These are phyloP conservation scores for Trifolium repens DNA, from an alignment of 306 rosid genomes.

Conservation along the genomic window DNA sequence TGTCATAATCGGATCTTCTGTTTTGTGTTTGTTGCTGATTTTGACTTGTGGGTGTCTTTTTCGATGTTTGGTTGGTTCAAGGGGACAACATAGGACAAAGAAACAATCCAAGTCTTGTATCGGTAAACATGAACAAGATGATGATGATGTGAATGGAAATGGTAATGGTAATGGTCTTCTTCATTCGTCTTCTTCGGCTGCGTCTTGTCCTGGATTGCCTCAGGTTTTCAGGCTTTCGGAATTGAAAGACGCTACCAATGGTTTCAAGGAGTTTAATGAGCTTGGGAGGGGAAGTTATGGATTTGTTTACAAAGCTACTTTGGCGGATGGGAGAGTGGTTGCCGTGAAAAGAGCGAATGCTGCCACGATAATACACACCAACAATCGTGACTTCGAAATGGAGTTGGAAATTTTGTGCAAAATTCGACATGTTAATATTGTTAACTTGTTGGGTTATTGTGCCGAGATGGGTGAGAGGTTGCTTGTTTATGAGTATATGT, in stretches of 20 bases:
- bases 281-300: slow-evolving; percentile 95
- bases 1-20: slow-evolving; percentile 62
- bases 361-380: slow-evolving; percentile 87
- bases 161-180: slow-evolving; percentile 38
- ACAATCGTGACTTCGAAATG: slow-evolving; percentile 82
- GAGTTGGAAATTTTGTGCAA: slow-evolving; percentile 85
- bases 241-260: slow-evolving; percentile 92
- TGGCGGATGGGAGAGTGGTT: slow-evolving; percentile 77
- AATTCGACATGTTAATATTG: slow-evolving; percentile 74
- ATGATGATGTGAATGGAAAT: slow-evolving; percentile 42
- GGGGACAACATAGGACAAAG: slow-evolving; percentile 41
- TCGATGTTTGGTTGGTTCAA: slow-evolving; percentile 25
- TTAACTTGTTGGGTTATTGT: slow-evolving; percentile 87
- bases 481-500: slow-evolving; percentile 91
- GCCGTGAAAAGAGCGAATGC: slow-evolving; percentile 96
- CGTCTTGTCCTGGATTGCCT: slow-evolving; percentile 79
- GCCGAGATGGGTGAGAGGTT: slow-evolving; percentile 98
- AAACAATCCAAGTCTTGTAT: slow-evolving; percentile 66
- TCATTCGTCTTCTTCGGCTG: slow-evolving; percentile 43
- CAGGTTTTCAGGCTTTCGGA: slow-evolving; percentile 91
- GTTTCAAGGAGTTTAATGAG: slow-evolving; percentile 95
- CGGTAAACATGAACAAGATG: slow-evolving; percentile 64
- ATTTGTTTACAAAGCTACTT: slow-evolving; percentile 84
- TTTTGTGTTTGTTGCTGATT: slow-evolving; percentile 55
- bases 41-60: slow-evolving; percentile 60